Evolutionary conservation across 352 stramenopile species (phyloP).

Genomic region (Phytophthora hibernalis): DNA sequence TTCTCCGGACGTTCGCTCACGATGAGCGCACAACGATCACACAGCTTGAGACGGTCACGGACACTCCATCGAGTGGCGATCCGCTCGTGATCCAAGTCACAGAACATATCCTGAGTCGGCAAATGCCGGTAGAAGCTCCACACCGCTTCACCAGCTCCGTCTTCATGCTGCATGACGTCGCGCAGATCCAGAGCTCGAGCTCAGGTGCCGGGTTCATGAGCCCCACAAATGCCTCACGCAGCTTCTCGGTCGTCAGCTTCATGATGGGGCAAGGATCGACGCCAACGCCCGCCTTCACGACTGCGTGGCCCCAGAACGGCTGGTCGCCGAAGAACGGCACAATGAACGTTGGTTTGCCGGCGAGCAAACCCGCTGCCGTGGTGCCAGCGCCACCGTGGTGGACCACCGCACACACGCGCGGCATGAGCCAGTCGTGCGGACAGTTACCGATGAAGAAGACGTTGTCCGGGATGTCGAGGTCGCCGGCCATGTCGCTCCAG

Average conservation of each 20-base stretch:
- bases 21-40: constrained; percentile 53
- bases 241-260: constrained; percentile 71
- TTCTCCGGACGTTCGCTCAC: constrained; percentile 50
- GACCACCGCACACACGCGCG: constrained; percentile 17
- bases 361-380: constrained; percentile 70
- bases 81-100: constrained; percentile 51
- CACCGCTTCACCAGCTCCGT: constrained; percentile 81
- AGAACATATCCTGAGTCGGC: constrained; percentile 86
- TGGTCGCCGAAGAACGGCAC: constrained; percentile 96
- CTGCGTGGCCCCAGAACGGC: constrained; percentile 90
- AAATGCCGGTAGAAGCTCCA: constrained; percentile 83
- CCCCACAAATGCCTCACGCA: constrained; percentile 67
- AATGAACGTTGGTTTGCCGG: constrained; percentile 92
- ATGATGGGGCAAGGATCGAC: constrained; percentile 79
- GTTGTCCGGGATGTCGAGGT: constrained; percentile 28
- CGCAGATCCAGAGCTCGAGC: constrained; percentile 52
- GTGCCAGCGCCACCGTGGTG: constrained; percentile 28
- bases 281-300: constrained; percentile 73
- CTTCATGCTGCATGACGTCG: constrained; percentile 69
- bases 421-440: constrained; percentile 35
- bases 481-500: constrained; percentile 32
- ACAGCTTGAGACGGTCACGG: constrained; percentile 56
- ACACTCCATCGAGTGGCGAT: constrained; percentile 59
- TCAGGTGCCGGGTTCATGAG: constrained; percentile 54
- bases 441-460: constrained; percentile 32